Base-by-base conservation (phyloP, 495 filamentous ascomycete species). In the Aspergillus egyptiacus region DNA sequence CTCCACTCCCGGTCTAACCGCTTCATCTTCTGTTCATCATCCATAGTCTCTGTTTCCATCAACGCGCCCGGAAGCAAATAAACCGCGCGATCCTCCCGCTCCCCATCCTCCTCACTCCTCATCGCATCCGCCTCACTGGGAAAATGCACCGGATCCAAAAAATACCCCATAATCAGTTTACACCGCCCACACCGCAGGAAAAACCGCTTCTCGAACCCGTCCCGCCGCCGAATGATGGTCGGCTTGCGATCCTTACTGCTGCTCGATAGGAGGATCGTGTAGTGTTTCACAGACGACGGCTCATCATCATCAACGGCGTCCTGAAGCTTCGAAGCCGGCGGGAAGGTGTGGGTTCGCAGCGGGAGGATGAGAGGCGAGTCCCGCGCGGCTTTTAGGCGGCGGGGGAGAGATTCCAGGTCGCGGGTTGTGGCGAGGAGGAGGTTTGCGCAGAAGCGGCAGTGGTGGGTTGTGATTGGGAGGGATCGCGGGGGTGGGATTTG, bases 131-230 rank as follows among this genome's bases (percentile, higher is more conserved):
- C 36, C 3, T 30, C 44, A 23, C 23, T 15, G 0, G 34, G 31
- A 56, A 65, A 74, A 63, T 72, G 70, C 28, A 66, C 54, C 44
- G 23, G 19, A 59, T 73, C 68, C 27, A 73, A 40, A 47, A 68
- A 66, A 66, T 90, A 90, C 27, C 81, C 86, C 36, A 86, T 71
- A 2, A 78, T 67, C 18, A 86, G 56, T 20, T 72, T 67, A 67
- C 86, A 90, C 49, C 85, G 63, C 2, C 73, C 78, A 65, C 86
- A 89, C 18, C 78, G 64, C 40, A 73, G 66, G 14, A 82, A 52
- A 35, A 74, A 62, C 20, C 86, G 61, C 71, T 86, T 87, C 70
- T 90, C 86, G 42, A 87, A 89, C 18, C 86, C 86, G 46, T 87
- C 83, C 53, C 78, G 76, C 2, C 80, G 69, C 4, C 76, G 63